A percentile compares a stretch with the other conserved stretches of the same genome.
These are phyloP conservation scores for Athelia psychrophila DNA, from an alignment of 1,284 basidiomycete genomes.

Conservation along the genomic window DNA sequence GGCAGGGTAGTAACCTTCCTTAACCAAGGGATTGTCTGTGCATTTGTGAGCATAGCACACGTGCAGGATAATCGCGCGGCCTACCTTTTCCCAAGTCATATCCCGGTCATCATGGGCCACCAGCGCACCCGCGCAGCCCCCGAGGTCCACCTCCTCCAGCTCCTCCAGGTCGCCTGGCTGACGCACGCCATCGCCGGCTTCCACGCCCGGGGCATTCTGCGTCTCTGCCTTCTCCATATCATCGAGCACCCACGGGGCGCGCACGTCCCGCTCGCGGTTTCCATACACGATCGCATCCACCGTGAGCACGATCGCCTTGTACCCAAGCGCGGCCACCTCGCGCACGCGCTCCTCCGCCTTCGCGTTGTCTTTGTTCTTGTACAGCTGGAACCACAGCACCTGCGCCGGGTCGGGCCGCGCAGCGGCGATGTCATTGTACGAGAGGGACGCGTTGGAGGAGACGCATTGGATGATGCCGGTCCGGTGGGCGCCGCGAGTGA, in stretches of 20 bases:
- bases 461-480: conserved; percentile 86
- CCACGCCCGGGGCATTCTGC: conserved; percentile 22
- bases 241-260: conserved; percentile 59
- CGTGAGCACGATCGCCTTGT: conserved; percentile 87
- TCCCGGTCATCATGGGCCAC: conserved; percentile 62
- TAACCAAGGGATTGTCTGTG: conserved; percentile 76
- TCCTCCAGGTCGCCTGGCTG: conserved; percentile 34
- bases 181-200: conserved; percentile 16
- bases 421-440: conserved; percentile 67
- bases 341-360: conserved; percentile 71
- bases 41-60: conserved; percentile 5
- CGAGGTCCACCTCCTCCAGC: conserved; percentile 33
- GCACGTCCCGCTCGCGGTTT: conserved; percentile 81
- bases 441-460: conserved; percentile 84
- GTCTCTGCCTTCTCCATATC: conserved; percentile 41
- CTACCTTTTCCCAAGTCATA: conserved; percentile 71
- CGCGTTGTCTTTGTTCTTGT: conserved; percentile 76
- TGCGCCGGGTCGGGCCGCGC: conserved; percentile 57
- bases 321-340: conserved; percentile 70
- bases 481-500: conserved; percentile 72
- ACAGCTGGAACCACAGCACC: conserved; percentile 83
- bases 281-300: conserved; percentile 88
- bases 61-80: conserved; percentile 6
- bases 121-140: conserved; percentile 65
- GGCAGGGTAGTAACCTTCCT: conserved; percentile 74